phyloP scores from a whole-genome alignment of 208 protist genomes.

The Crithidia sp. region DNA sequence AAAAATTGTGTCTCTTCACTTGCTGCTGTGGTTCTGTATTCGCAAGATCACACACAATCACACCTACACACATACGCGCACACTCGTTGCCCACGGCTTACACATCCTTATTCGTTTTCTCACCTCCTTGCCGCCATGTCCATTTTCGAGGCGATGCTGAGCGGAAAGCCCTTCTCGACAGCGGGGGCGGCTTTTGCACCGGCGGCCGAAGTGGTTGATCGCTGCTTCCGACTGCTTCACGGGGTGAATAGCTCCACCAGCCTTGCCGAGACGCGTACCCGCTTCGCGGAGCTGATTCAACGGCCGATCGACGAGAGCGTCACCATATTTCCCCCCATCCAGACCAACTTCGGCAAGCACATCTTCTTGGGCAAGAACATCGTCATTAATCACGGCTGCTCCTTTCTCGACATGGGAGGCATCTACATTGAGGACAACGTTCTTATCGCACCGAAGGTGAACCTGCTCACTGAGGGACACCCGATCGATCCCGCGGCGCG shows the following conservation, averaged over 20 bases:
- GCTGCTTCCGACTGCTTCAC: conserved; percentile 26
- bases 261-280: conserved; percentile 5
- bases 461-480: conserved; percentile 79
- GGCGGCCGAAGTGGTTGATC: conserved; percentile 26
- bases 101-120: background rate
- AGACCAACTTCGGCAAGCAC: conserved; percentile 83
- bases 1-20: no score
- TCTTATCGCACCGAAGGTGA: conserved; percentile 66
- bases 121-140: background rate
- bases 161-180: conserved; percentile 49
- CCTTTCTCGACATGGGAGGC: conserved; percentile 66
- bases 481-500: conserved; percentile 47
- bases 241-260: conserved; percentile 26
- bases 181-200: conserved; percentile 26
- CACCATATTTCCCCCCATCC: conserved; percentile 67
- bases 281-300: conserved; percentile 32
- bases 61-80: no score
- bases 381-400: conserved; percentile 71
- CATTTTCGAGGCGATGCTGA: conserved; percentile 49
- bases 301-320: conserved; percentile 30
- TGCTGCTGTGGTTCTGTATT: no score
- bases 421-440: conserved; percentile 67
- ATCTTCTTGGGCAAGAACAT: conserved; percentile 65
- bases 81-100: background rate
- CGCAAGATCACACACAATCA: no score